Evolutionary conservation across 1,139 yeast species (phyloP), one percentile per base, ranked within the genome.

Genomic region (Kodamaea alishanica): DNA sequence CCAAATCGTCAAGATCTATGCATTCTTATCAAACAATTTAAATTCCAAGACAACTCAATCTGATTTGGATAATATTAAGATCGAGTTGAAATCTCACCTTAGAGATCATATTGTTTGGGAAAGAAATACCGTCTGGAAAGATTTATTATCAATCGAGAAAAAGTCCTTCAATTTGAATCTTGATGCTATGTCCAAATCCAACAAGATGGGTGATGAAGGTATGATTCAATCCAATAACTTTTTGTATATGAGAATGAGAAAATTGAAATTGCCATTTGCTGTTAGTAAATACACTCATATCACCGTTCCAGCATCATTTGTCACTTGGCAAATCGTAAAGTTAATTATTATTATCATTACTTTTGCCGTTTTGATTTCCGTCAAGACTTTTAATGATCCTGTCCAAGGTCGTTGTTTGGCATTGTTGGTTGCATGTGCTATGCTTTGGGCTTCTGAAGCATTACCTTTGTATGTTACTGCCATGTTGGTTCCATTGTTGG

Each of bases 21-120:
- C 73, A 7, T 63, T 60, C 41, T 56, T 68, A 33, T 53, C 63
- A 5, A 72, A 73, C 28, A 69, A 55, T 39, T 54, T 63, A 37
- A 54, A 54, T 25, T 29, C 55, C 6, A 54, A 56, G 31, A 60
- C 66, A 33, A 55, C 70, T 7, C 35, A 37, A 6, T 53, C 52
- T 33, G 67, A 75, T 41, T 54, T 72, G 35, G 79, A 73, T 10
- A 59, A 63, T 33, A 85, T 92, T 22, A 77, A 74, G 42, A 71
- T 76, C 27, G 94, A 86, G 52, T 72, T 90, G 44, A 76, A 83
- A 45, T 72, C 87, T 10, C 87, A 87, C 51, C 65, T 90, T 45
- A 74, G 97, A 43, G 97, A 90, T 53, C 95, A 89, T 60, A 86
- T 90, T 35, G 96, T 89, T 11, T 90, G 96, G 95, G 97, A 89